These are phyloP conservation scores for Pichia sp. DNA, from an alignment of 1,139 yeast genomes.

Conservation along the genomic window DNA sequence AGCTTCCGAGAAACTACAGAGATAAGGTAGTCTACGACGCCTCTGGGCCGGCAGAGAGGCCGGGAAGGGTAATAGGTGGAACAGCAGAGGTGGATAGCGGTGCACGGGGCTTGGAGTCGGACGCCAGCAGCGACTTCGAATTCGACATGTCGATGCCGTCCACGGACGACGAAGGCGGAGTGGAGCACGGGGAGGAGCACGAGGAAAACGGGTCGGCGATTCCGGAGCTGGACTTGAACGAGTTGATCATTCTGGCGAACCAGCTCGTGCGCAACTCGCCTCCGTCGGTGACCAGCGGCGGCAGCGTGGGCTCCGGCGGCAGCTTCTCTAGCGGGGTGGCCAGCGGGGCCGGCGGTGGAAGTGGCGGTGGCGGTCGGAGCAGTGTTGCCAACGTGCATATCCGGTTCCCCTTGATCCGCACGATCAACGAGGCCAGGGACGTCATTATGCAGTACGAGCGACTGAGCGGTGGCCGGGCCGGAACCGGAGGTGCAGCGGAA, in stretches of 20 bases:
- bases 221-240: constrained; percentile 27
- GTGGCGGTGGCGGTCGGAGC: not conserved
- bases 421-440: constrained; percentile 17
- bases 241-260: constrained; percentile 26
- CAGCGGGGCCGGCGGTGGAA: not conserved
- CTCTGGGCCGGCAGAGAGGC: not conserved
- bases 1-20: constrained; percentile 4
- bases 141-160: not conserved
- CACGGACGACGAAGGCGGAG: constrained; percentile 1
- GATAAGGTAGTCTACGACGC: constrained; percentile 1
- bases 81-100: not conserved
- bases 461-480: not conserved
- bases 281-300: not conserved
- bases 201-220: constrained; percentile 7
- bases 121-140: not conserved
- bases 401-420: constrained; percentile 12
- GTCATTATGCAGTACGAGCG: constrained; percentile 20
- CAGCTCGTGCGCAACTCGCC: constrained; percentile 18
- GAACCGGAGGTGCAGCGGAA: not conserved
- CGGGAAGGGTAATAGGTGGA: constrained; percentile 3
- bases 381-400: constrained; percentile 6
- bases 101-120: not conserved
- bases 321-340: not conserved
- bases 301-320: not conserved
- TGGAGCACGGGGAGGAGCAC: not conserved